These are phyloP conservation scores for Maudiozyma bulderi DNA, from an alignment of 805 yeast genomes.

Conservation along the genomic window DNA sequence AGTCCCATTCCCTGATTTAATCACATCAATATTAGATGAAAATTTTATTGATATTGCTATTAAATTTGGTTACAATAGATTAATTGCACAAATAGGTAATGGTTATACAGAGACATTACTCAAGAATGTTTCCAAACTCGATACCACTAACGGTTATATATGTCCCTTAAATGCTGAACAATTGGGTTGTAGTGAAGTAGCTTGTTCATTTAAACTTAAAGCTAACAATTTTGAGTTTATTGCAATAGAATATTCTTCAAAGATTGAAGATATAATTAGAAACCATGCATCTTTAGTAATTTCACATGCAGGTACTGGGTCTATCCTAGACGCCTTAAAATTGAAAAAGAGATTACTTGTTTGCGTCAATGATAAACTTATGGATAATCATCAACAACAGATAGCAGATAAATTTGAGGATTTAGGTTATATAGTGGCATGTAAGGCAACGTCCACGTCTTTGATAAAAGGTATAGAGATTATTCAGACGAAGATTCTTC, in stretches of 20 bases:
- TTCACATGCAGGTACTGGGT: conserved; percentile 90
- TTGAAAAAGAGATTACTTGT: conserved; percentile 49
- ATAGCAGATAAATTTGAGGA: conserved; percentile 50
- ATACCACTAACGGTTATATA: not conserved
- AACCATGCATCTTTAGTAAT: conserved; percentile 49
- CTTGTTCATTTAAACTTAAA: not conserved
- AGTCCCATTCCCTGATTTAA: conserved; percentile 58
- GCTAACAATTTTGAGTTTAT: conserved; percentile 2
- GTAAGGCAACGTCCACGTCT: conserved; percentile 1
- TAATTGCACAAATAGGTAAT: conserved; percentile 56
- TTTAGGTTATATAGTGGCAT: conserved; percentile 23
- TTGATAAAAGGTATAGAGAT: not conserved
- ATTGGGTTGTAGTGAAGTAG: not conserved
- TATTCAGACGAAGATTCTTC: not conserved
- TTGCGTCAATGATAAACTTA: conserved; percentile 59
- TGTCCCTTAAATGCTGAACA: not conserved
- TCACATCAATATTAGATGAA: conserved; percentile 34
- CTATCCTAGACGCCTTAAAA: conserved; percentile 70
- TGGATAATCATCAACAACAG: conserved; percentile 81
- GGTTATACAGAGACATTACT: conserved; percentile 21
- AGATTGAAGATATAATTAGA: conserved; percentile 8
- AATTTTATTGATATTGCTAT: conserved; percentile 32
- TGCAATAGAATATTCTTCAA: conserved; percentile 9
- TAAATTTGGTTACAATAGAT: conserved; percentile 29
- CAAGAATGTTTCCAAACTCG: not conserved